Evolutionary conservation across 331 rosid species (phyloP).

Genomic region (Saraca asoca): DNA sequence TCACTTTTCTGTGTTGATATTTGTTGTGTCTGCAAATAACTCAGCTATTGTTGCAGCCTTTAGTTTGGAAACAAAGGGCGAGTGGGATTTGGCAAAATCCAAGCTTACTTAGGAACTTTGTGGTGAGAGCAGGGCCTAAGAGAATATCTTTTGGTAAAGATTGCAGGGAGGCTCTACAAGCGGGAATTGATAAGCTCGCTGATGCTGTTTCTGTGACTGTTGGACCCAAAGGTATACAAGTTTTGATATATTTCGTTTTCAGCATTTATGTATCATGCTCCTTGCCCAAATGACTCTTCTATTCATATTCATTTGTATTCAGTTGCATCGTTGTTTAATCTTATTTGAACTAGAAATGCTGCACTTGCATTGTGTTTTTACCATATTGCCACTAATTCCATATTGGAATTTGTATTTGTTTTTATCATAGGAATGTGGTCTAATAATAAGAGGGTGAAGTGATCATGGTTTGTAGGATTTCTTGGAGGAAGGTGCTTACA

Average conservation of each 20-base stretch:
- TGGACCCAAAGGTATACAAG: constrained; percentile 79
- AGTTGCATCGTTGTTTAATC: not conserved
- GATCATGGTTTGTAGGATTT: no score
- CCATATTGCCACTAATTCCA: not conserved
- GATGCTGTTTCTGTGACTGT: constrained; percentile 90
- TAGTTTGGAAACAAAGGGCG: constrained; percentile 39
- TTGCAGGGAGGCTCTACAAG: constrained; percentile 64
- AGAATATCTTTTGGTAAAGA: constrained; percentile 70
- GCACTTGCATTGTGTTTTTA: not conserved
- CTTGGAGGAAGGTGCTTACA: no score
- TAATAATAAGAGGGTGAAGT: no score
- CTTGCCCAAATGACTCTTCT: no score
- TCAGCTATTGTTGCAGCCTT: constrained; percentile 45
- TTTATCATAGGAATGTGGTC: no score
- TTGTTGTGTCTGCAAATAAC: constrained; percentile 13
- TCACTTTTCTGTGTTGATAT: not conserved
- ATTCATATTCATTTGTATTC: no score
- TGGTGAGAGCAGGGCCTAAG: constrained; percentile 71
- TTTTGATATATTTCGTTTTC: not conserved
- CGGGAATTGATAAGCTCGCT: constrained; percentile 88
- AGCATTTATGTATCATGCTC: constrained; percentile 1
- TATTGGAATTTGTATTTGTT: no score
- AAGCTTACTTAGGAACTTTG: constrained; percentile 22
- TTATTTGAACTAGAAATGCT: not conserved
- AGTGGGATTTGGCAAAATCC: constrained; percentile 45